Base-by-base conservation (phyloP, 805 yeast genomes). In the Wickerhamiella qilinensis region DNA sequence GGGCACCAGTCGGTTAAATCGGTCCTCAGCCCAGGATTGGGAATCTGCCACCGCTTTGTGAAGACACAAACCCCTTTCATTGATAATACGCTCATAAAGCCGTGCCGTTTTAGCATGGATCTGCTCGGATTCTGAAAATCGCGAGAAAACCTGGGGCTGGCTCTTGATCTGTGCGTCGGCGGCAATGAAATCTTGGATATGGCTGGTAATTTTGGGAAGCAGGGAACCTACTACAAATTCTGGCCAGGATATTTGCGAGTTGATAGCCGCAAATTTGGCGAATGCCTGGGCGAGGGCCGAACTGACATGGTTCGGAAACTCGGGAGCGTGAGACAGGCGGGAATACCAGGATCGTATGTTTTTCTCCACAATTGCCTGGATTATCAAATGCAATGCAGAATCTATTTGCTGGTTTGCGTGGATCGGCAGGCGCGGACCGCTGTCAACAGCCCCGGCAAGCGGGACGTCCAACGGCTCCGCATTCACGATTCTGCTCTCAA, bases 191-290 rank as follows among this genome's bases (percentile, higher is more conserved):
- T 61, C 59, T 6, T 62, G 58, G 42, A 77, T 67, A 53, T 85
- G 94, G 11, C 66, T 69, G 1, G 81, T 75, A 1, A 83, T 5
- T 1, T 77, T 47, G 0, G 95, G 94, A 5, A 81, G 39, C 0
- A 81, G 27, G 33, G 66, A 65, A 22, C 72, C 58, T 1, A 82
- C 75, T 2, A 79, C 43, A 22, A 83, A 51, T 31, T 66, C 65
- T 1, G 84, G 64, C 17, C 70, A 56, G 48, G 82, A 83, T 1
- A 74, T 41, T 8, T 11, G 12, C 18, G 14, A 15, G 7, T n/a
- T 18, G n/a, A 11, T 28, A 6, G n/a, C 33, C 12, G 16, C 11
- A 2, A 36, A 22, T n/a, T 20, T 8, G 14, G 21, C 20, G 22
- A 32, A 21, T 8, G 30, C 15, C 9, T 21, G 19, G 8, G 18